Evolutionary conservation across 208 protist genomes (phyloP).

Genomic region (Leishmania major): DNA sequence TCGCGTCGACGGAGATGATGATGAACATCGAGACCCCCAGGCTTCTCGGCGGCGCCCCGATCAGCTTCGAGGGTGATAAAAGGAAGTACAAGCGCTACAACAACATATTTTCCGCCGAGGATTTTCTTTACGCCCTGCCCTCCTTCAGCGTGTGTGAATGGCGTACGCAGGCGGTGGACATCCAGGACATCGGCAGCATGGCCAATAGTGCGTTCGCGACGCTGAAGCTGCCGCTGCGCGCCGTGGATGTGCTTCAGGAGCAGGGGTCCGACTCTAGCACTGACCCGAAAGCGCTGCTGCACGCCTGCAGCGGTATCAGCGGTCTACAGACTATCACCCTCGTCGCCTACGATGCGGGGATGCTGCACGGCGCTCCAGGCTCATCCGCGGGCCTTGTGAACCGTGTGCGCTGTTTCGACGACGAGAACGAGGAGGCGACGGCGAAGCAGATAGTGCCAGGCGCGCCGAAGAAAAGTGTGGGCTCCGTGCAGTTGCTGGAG

Average conservation of each 20-base stretch:
- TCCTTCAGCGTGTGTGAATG: conserved; percentile 78
- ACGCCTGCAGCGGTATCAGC: conserved; percentile 58
- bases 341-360: conserved; percentile 75
- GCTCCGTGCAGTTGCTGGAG: conserved; percentile 79
- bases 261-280: conserved; percentile 10
- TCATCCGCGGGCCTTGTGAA: conserved; percentile 80
- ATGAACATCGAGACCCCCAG: conserved; percentile 45
- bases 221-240: conserved; percentile 73
- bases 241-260: conserved; percentile 40
- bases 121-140: conserved; percentile 80
- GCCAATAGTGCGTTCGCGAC: conserved; percentile 66
- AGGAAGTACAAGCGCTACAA: conserved; percentile 75
- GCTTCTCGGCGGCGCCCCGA: conserved; percentile 47
- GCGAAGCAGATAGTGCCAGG: neutral
- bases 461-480: conserved; percentile 26
- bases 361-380: conserved; percentile 77
- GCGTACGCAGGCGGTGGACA: conserved; percentile 31
- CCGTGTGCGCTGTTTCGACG: conserved; percentile 40
- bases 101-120: conserved; percentile 87
- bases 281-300: conserved; percentile 39
- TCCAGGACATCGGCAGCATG: conserved; percentile 47
- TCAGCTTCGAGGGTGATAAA: conserved; percentile 47
- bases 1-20: conserved; percentile 91
- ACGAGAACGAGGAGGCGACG: conserved; percentile 19
- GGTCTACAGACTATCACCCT: conserved; percentile 75